phyloP scores from a whole-genome alignment of 2,329 filamentous ascomycete genomes.

The Fusarium drepaniforme region DNA sequence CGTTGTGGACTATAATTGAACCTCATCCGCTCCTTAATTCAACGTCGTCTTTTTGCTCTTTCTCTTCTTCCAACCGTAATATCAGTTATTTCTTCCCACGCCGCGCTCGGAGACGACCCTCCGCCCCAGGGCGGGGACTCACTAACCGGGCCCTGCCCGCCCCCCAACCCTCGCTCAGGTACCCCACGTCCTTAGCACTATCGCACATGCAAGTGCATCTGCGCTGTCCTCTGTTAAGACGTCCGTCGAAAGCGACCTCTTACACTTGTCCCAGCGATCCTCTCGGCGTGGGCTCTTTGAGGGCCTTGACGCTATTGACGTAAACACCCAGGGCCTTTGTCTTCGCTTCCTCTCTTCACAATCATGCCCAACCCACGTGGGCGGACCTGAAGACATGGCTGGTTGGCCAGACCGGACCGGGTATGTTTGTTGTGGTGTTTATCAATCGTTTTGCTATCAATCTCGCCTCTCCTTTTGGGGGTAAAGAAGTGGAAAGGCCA shows the following conservation, averaged over 20 bases:
- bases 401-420: slow-evolving; percentile 4
- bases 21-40: slow-evolving; percentile 25
- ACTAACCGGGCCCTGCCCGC: slow-evolving; percentile 6
- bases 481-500: neutral
- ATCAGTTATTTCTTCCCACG: neutral
- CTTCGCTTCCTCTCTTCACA: slow-evolving; percentile 7
- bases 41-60: neutral
- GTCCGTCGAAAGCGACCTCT: neutral
- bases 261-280: neutral
- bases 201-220: slow-evolving; percentile 18
- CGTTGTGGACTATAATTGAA: slow-evolving; percentile 34
- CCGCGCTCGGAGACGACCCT: slow-evolving; percentile 15
- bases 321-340: neutral
- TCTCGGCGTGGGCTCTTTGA: slow-evolving; percentile 8
- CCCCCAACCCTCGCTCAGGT: neutral
- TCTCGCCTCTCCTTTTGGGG: neutral
- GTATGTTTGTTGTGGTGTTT: neutral
- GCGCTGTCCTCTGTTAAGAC: slow-evolving; percentile 19
- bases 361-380: slow-evolving; percentile 28
- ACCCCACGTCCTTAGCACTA: slow-evolving; percentile 17
- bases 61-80: neutral
- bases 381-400: slow-evolving; percentile 12
- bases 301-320: slow-evolving; percentile 9
- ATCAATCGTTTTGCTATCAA: slow-evolving; percentile 19
- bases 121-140: slow-evolving; percentile 18